Conservation (phyloP, 73 alveolate genomes). For the Symbiodinium pilosum region DNA sequence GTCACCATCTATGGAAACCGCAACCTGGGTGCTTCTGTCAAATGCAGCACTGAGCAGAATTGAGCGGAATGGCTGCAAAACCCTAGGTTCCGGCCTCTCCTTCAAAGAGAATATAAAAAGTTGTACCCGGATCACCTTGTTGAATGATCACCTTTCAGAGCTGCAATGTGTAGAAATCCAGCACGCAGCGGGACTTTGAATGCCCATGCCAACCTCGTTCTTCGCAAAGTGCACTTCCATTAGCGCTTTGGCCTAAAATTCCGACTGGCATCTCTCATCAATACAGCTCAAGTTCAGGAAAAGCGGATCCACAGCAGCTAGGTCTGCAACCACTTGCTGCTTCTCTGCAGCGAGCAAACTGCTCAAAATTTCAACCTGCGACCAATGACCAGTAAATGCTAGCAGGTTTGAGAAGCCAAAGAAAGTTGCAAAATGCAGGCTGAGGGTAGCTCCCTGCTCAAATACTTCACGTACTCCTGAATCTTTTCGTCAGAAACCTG, state of each 20-base stretch:
- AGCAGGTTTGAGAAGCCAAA: not conserved
- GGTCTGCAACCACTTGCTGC: constrained; percentile 64
- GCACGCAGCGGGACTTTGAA: not conserved
- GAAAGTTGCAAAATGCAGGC: too few relatives aligned
- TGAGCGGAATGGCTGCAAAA: too few relatives aligned
- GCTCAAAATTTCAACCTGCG: constrained; percentile 53
- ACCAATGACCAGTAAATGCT: too few relatives aligned
- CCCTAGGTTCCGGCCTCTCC: constrained; percentile 42
- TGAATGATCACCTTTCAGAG: constrained; percentile 45
- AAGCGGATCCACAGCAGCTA: not conserved
- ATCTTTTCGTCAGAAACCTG: constrained; percentile 80
- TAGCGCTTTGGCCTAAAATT: constrained; percentile 20
- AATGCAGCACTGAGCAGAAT: too few relatives aligned
- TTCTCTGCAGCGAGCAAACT: constrained; percentile 73
- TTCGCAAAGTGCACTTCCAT: constrained; percentile 81
- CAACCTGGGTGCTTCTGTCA: too few relatives aligned
- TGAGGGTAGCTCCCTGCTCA: not conserved
- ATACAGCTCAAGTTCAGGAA: not conserved
- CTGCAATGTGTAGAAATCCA: too few relatives aligned
- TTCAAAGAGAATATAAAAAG: constrained; percentile 84
- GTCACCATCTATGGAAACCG: constrained; percentile 78
- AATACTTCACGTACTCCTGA: constrained; percentile 33
- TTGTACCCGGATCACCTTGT: constrained; percentile 92
- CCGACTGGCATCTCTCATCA: not conserved
- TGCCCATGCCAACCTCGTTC: constrained; percentile 39